A percentile compares a stretch with the other conserved stretches of the same genome.
phyloP scores from a whole-genome alignment of 2,329 filamentous ascomycete genomes.

The Scopulariopsis brevicaulis region DNA sequence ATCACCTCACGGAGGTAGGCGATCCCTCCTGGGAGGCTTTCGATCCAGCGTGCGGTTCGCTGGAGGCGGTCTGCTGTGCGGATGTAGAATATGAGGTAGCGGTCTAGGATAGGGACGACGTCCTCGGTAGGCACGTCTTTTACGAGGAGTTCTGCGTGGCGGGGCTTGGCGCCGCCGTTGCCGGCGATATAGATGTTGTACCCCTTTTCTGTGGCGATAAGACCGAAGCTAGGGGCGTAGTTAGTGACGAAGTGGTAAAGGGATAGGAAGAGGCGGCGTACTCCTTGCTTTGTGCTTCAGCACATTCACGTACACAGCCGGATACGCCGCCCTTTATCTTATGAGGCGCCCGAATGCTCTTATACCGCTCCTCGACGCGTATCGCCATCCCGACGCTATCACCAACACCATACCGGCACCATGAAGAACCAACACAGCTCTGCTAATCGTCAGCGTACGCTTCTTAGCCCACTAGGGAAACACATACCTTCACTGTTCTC shows the following conservation, averaged over 20 bases:
- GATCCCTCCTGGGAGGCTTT: slow-evolving; percentile 73
- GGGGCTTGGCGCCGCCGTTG: slow-evolving; percentile 78
- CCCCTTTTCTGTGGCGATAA: slow-evolving; percentile 85
- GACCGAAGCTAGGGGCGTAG: slow-evolving; percentile 66
- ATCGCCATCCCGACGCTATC: slow-evolving; percentile 90
- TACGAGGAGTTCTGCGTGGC: slow-evolving; percentile 71
- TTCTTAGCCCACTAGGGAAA: background rate
- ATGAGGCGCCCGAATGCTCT: slow-evolving; percentile 78
- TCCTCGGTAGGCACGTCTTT: slow-evolving; percentile 78
- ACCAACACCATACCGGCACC: slow-evolving; percentile 82
- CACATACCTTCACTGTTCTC: slow-evolving; percentile 61
- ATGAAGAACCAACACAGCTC: slow-evolving; percentile 82
- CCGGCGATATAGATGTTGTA: slow-evolving; percentile 89
- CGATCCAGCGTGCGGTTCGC: slow-evolving; percentile 79
- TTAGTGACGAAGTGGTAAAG: too few relatives aligned
- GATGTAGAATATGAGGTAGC: slow-evolving; percentile 90
- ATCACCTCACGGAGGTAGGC: slow-evolving; percentile 74
- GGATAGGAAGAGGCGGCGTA: slow-evolving; percentile 22
- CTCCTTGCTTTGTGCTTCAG: slow-evolving; percentile 89
- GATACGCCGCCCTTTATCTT: slow-evolving; percentile 88
- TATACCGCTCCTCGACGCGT: slow-evolving; percentile 79
- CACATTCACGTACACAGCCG: slow-evolving; percentile 86
- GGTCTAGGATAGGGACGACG: slow-evolving; percentile 73
- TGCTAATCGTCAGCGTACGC: background rate
- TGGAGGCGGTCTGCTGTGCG: slow-evolving; percentile 85